Conservation (phyloP, 768 basidiomycete genomes). For the Kwoniella newhampshirensis region DNA sequence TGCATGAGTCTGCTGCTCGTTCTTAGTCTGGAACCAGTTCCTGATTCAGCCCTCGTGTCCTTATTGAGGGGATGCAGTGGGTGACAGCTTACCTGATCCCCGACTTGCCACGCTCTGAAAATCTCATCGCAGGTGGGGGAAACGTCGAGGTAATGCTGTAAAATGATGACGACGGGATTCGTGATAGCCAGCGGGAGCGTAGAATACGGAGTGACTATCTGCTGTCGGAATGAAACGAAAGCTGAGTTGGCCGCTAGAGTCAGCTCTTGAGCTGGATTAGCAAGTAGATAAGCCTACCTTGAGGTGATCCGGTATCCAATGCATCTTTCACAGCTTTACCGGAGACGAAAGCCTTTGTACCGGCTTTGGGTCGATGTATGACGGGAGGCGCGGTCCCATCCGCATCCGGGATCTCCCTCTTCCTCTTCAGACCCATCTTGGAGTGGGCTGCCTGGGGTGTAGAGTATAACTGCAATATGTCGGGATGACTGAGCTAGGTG, state of each 20-base stretch:
- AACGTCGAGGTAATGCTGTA: conserved; percentile 49
- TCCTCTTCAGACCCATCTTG: conserved; percentile 41
- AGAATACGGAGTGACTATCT: conserved; percentile 44
- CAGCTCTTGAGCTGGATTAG: not conserved
- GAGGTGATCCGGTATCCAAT: conserved; percentile 33
- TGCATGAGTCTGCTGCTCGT: conserved; percentile 30
- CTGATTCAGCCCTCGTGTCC: not conserved
- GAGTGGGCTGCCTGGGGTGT: not conserved
- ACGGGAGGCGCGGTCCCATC: conserved; percentile 1
- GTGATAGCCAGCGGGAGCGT: conserved; percentile 42
- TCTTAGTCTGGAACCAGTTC: conserved; percentile 25
- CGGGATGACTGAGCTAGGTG: no score
- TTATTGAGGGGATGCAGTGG: not conserved
- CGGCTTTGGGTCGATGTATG: conserved; percentile 24
- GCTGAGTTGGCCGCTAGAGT: conserved; percentile 23
- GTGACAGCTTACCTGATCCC: conserved; percentile 18
- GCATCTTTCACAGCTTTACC: conserved; percentile 46
- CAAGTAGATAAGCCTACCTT: conserved; percentile 30
- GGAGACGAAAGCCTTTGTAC: conserved; percentile 35
- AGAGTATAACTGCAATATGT: no score
- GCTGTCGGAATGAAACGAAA: conserved; percentile 45
- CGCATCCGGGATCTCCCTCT: conserved; percentile 25
- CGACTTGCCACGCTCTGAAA: conserved; percentile 44
- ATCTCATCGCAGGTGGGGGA: conserved; percentile 48
- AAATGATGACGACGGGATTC: conserved; percentile 42